Evolutionary conservation across 73 alveolate genomes (phyloP).

Genomic region (Chromera velia): DNA sequence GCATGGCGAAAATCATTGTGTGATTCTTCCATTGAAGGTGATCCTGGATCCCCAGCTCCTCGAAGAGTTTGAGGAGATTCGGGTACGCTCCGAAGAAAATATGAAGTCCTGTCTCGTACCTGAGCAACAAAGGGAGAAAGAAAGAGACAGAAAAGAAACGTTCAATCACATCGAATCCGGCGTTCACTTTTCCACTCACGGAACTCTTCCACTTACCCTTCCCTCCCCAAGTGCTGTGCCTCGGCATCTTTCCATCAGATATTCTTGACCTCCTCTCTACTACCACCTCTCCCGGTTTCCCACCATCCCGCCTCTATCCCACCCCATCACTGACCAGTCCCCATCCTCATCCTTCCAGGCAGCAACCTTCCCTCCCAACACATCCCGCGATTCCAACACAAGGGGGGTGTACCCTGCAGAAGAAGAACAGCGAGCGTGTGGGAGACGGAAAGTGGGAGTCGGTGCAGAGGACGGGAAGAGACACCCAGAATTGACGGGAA

Average conservation of each 20-base stretch:
- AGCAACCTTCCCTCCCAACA: conserved; percentile 38
- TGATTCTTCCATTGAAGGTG: conserved; percentile 43
- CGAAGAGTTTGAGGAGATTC: neutral
- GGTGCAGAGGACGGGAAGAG: no score
- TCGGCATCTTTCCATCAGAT: no score
- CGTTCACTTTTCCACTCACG: neutral
- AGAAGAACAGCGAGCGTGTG: no score
- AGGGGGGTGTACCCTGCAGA: conserved; percentile 42
- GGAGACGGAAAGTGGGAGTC: no score
- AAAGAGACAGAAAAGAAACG: no score
- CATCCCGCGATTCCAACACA: conserved; percentile 20
- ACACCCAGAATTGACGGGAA: no score
- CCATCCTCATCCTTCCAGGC: conserved; percentile 48
- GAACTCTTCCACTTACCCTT: neutral
- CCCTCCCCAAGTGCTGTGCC: neutral
- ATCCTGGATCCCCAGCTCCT: conserved; percentile 2
- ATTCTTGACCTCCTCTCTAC: no score
- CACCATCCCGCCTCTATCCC: no score
- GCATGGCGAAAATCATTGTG: conserved; percentile 45
- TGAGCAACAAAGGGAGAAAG: no score
- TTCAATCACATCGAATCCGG: neutral
- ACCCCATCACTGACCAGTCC: conserved; percentile 41
- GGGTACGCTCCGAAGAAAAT: conserved; percentile 28
- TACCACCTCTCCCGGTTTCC: no score
- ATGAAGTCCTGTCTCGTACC: conserved; percentile 19